These are phyloP conservation scores for Solanum chaucha DNA, from an alignment of 257 asterid genomes.

Conservation along the genomic window DNA sequence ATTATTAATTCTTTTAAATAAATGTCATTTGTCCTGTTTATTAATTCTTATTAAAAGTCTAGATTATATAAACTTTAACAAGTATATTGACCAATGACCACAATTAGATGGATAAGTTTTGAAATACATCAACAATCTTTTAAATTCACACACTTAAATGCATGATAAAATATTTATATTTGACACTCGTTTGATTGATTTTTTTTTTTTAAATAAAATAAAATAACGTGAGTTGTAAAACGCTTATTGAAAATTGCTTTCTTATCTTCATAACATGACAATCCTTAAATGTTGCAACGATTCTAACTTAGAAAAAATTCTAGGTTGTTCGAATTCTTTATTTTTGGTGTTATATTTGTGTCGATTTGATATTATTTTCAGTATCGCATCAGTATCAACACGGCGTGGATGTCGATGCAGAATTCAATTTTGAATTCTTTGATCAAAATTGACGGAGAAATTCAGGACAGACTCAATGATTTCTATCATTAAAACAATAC, in stretches of 20 bases:
- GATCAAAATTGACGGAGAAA: not conserved
- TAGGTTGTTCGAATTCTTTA: not conserved
- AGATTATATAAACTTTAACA: not conserved
- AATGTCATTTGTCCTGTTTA: not conserved
- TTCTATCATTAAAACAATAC: not conserved
- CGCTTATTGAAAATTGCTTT: not conserved
- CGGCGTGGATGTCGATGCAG: not conserved
- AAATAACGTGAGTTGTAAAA: not conserved
- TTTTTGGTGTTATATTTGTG: not conserved
- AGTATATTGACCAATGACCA: not conserved
- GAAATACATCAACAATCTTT: not conserved
- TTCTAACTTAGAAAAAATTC: not conserved
- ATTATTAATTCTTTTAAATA: not conserved
- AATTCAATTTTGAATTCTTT: not conserved
- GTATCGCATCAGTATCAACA: not conserved
- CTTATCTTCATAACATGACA: not conserved
- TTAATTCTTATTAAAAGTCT: not conserved
- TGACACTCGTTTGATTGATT: not conserved
- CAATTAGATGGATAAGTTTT: not conserved
- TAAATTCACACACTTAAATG: not conserved
- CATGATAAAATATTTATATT: not conserved
- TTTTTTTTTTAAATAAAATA: not conserved
- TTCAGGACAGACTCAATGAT: not conserved
- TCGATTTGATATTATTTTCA: not conserved
- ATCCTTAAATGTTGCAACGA: not conserved